Conservation (phyloP, 2,329 filamentous ascomycete species). For the Colletotrichum chrysophilum region DNA sequence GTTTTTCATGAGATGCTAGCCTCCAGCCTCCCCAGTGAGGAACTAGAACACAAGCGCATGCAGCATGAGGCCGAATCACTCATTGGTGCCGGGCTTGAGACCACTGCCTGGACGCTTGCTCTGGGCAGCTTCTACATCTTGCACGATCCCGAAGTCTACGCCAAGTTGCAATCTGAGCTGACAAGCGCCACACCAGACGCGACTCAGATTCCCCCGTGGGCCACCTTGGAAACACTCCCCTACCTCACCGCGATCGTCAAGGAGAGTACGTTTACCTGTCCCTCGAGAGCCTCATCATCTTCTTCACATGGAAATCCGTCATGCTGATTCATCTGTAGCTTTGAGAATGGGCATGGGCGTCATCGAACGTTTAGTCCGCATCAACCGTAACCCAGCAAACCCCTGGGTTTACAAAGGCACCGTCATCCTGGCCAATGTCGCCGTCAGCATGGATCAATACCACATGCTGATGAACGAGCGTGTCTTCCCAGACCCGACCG, state of each 20-base stretch:
- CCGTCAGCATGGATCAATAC: conserved; percentile 41
- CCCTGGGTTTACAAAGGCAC: conserved; percentile 29
- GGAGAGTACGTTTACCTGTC: fast-evolving
- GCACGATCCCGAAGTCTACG: not conserved
- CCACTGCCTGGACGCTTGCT: not conserved
- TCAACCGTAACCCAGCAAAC: conserved; percentile 31
- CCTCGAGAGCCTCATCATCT: too few species aligned
- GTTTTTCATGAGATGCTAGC: not conserved
- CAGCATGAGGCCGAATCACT: not conserved
- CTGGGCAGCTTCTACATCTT: not conserved
- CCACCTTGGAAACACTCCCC: not conserved
- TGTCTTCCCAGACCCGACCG: conserved; percentile 25
- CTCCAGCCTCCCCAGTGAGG: not conserved
- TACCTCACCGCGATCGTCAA: not conserved
- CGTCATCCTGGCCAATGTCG: conserved; percentile 32
- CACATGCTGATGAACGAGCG: conserved; percentile 27
- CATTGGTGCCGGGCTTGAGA: not conserved
- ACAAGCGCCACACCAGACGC: not conserved
- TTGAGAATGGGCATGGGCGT: not conserved
- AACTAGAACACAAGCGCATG: not conserved
- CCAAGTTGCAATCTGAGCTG: not conserved
- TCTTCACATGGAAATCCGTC: not conserved
- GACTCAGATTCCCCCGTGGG: not conserved
- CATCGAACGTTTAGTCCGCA: conserved; percentile 40
- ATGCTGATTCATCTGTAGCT: not conserved